Evolutionary conservation across 23 red algal genomes (phyloP).

Genomic region (Cyanidioschyzon merolae): DNA sequence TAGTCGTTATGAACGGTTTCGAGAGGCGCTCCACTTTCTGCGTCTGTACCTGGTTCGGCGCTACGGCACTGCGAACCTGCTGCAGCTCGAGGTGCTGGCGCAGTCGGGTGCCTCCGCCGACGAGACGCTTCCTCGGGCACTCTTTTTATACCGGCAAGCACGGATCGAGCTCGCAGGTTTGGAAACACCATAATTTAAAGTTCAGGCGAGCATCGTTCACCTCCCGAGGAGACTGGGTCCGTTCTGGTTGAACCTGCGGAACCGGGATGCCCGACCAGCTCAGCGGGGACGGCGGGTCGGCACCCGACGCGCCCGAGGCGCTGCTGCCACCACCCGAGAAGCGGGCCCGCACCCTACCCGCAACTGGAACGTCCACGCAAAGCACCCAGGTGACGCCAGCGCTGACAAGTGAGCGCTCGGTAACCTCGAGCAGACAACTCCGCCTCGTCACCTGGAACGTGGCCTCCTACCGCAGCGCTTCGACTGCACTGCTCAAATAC

Average conservation of each 20-base stretch:
- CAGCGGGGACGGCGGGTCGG: too few species aligned
- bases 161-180: neutral
- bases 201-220: too few species aligned
- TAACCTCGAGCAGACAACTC: neutral
- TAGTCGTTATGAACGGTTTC: neutral
- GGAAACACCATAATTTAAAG: too few species aligned
- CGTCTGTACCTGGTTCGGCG: neutral
- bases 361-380: neutral
- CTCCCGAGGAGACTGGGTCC: too few species aligned
- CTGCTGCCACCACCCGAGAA: neutral
- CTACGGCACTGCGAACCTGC: neutral
- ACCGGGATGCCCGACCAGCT: too few species aligned
- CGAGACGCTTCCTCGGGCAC: neutral
- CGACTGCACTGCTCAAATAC: slow-evolving; percentile 18
- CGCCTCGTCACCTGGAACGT: slow-evolving; percentile 29
- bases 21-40: neutral
- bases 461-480: slow-evolving; percentile 7
- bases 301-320: too few species aligned
- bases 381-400: neutral
- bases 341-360: neutral
- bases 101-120: neutral
- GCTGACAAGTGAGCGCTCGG: neutral
- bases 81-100: neutral
- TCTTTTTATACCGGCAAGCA: neutral
- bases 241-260: too few species aligned